Percentiles rank a stretch among this genome's conserved stretches.
These are phyloP conservation scores for Fusarium sambucinum DNA, from an alignment of 2,329 filamentous ascomycete genomes.

Conservation along the genomic window DNA sequence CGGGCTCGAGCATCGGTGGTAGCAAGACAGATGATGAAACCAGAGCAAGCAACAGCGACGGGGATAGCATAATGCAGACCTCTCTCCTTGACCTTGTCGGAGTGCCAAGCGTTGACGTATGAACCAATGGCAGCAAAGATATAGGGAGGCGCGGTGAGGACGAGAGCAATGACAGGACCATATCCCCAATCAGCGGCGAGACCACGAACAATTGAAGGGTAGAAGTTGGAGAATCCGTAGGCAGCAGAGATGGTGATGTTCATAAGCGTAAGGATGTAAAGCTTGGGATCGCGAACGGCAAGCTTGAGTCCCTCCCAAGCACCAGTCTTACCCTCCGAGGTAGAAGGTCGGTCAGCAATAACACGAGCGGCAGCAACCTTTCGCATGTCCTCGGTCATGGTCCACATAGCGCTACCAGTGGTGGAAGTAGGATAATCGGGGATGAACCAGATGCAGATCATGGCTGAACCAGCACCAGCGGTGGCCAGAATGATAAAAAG, in stretches of 20 bases:
- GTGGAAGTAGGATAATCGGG: constrained; percentile 15
- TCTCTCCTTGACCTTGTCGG: constrained; percentile 25
- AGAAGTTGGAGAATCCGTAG: constrained; percentile 25
- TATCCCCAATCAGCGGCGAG: constrained; percentile 19
- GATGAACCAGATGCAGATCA: constrained; percentile 25
- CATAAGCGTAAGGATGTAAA: constrained; percentile 25
- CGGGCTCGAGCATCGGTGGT: constrained; percentile 10
- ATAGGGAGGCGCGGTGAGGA: constrained; percentile 14
- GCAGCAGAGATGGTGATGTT: constrained; percentile 24
- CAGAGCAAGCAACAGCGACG: constrained; percentile 3
- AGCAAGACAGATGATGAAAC: constrained; percentile 11
- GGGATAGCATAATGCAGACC: constrained; percentile 17
- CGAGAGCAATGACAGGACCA: constrained; percentile 13
- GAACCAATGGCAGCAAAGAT: constrained; percentile 23
- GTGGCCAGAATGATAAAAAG: constrained; percentile 19
- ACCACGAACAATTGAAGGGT: constrained; percentile 15
- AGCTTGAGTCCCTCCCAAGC: constrained; percentile 25
- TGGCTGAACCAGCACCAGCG: constrained; percentile 14
- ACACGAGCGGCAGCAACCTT: constrained; percentile 21
- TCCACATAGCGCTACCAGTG: constrained; percentile 13
- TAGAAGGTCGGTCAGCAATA: constrained; percentile 9
- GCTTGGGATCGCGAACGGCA: constrained; percentile 14
- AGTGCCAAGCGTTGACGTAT: constrained; percentile 26
- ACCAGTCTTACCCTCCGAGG: constrained; percentile 11
- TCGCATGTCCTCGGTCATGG: constrained; percentile 18